Percentiles rank a stretch among this genome's conserved stretches.
Conservation (phyloP, 495 filamentous ascomycete species). For the Daldinia vernicosa region DNA sequence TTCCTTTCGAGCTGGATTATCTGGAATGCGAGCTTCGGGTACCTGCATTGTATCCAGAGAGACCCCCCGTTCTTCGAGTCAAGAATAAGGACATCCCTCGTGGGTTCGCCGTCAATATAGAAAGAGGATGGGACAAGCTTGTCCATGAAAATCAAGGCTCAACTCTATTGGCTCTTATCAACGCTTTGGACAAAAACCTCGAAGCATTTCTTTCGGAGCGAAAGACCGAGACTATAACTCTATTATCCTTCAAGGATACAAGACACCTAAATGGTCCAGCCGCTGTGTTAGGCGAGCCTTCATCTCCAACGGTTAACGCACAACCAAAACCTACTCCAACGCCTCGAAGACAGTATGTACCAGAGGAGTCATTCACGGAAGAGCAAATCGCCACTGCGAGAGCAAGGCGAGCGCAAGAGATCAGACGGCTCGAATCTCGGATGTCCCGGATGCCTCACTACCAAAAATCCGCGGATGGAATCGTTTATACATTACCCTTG, state of each 20-base stretch:
- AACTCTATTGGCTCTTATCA: conserved; percentile 74
- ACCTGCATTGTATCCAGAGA: conserved; percentile 68
- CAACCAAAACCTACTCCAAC: conserved; percentile 51
- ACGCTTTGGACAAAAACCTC: conserved; percentile 76
- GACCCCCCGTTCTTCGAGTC: conserved; percentile 67
- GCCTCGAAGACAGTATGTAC: conserved; percentile 45
- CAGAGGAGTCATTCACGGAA: conserved; percentile 57
- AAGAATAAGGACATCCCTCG: conserved; percentile 81
- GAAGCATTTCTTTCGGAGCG: conserved; percentile 75
- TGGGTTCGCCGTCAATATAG: conserved; percentile 82
- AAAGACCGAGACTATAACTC: conserved; percentile 80
- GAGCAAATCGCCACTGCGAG: conserved; percentile 71
- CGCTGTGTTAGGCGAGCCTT: conserved; percentile 44
- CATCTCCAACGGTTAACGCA: conserved; percentile 59
- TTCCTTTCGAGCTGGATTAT: conserved; percentile 77
- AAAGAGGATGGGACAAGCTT: conserved; percentile 77
- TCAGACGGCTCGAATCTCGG: conserved; percentile 80
- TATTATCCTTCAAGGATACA: conserved; percentile 72
- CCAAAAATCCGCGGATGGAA: conserved; percentile 73
- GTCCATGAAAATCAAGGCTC: conserved; percentile 62
- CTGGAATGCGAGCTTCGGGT: conserved; percentile 79
- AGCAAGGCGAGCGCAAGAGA: conserved; percentile 69
- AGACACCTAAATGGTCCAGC: conserved; percentile 48
- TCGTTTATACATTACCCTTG: conserved; percentile 76
- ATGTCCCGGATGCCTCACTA: conserved; percentile 74